Conservation (phyloP, 352 stramenopile genomes). For the Detonula confervacea region DNA sequence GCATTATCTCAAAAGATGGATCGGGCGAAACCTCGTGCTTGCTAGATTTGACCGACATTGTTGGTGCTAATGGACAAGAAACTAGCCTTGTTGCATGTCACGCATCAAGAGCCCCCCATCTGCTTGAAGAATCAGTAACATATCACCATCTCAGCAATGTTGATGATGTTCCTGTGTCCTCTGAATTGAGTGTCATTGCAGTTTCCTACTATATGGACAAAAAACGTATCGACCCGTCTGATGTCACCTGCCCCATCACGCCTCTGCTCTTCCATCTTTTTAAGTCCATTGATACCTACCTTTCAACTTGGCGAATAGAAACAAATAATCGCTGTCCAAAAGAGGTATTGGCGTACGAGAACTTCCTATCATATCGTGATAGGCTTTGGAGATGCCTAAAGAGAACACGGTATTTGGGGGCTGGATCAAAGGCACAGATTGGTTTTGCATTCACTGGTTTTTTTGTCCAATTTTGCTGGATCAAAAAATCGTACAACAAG, state of each 20-base stretch:
- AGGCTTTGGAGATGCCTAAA: slow-evolving; percentile 77
- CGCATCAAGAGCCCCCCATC: slow-evolving; percentile 40
- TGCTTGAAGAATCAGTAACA: slow-evolving; percentile 59
- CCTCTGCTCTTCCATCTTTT: slow-evolving; percentile 74
- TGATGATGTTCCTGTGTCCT: slow-evolving; percentile 30
- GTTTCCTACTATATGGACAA: slow-evolving; percentile 70
- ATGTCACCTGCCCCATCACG: slow-evolving; percentile 70
- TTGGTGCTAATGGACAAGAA: not conserved
- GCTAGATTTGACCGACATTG: slow-evolving; percentile 16
- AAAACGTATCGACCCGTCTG: slow-evolving; percentile 62
- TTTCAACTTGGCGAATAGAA: slow-evolving; percentile 17
- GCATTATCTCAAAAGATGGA: not conserved
- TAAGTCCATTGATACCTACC: slow-evolving; percentile 59
- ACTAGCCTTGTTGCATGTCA: slow-evolving; percentile 13
- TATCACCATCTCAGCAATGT: slow-evolving; percentile 47
- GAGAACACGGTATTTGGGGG: slow-evolving; percentile 42
- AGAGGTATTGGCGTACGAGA: slow-evolving; percentile 19
- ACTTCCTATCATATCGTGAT: slow-evolving; percentile 64
- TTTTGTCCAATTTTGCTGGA: slow-evolving; percentile 81
- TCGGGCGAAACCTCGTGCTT: slow-evolving; percentile 16
- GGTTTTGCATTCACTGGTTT: slow-evolving; percentile 76
- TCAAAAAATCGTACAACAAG: slow-evolving; percentile 69
- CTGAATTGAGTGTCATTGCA: slow-evolving; percentile 64
- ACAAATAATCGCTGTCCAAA: slow-evolving; percentile 8
- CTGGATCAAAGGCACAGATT: slow-evolving; percentile 54